Conservation (phyloP, 2,329 filamentous ascomycete species). For the Chaetomium sp. region DNA sequence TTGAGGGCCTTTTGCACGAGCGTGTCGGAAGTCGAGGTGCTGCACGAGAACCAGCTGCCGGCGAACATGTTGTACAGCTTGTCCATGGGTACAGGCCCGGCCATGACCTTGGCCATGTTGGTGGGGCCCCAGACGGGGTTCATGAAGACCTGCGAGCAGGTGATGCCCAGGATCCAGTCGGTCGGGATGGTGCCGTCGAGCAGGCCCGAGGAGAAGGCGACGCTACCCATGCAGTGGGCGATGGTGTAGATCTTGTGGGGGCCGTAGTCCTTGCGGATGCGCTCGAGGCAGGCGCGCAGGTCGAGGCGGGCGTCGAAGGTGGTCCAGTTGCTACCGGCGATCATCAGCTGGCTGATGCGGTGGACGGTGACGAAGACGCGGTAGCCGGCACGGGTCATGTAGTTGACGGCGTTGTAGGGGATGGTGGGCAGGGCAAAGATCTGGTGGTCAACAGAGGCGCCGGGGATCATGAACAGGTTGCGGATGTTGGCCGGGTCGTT, state of each 20-base stretch:
- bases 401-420: conserved; percentile 56
- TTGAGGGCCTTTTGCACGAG: conserved; percentile 46
- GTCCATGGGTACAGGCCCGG: conserved; percentile 44
- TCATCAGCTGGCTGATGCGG: conserved; percentile 49
- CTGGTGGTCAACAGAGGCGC: conserved; percentile 56
- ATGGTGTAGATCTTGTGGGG: conserved; percentile 46
- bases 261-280: conserved; percentile 39
- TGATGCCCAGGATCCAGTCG: conserved; percentile 51
- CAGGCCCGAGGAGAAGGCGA: conserved; percentile 52
- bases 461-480: conserved; percentile 56
- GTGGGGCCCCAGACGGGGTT: conserved; percentile 51
- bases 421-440: conserved; percentile 59
- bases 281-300: conserved; percentile 48
- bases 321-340: conserved; percentile 48
- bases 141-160: conserved; percentile 57
- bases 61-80: conserved; percentile 40
- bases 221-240: conserved; percentile 58
- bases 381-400: conserved; percentile 55
- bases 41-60: conserved; percentile 51
- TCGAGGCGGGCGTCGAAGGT: conserved; percentile 56
- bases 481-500: conserved; percentile 30
- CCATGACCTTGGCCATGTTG: conserved; percentile 51
- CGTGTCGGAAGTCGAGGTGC: conserved; percentile 39
- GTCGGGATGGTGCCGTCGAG: conserved; percentile 55
- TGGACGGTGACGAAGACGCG: conserved; percentile 52